Base-by-base conservation (phyloP, 805 yeast species). In the Brettanomyces sp. region DNA sequence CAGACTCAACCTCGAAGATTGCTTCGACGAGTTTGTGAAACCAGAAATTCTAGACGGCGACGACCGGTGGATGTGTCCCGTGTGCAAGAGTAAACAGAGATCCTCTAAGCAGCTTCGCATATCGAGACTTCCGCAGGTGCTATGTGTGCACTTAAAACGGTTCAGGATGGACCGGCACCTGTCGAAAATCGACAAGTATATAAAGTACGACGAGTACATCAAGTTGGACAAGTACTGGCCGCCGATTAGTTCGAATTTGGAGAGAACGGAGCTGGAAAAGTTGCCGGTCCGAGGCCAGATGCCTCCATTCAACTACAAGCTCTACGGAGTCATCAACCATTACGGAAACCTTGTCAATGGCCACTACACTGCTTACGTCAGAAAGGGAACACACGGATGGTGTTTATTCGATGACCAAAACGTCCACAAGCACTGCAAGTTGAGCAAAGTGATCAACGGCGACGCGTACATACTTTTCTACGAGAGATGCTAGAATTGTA, bases 401-500 rank as follows among this genome's bases (percentile, higher is more conserved):
- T 79, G 85, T 55, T 77, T 80, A 49, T 89, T 82, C 62, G 96
- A 89, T 62, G 96, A 89, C 61, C 74, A 85, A 0, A 75, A 72
- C 46, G 81, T 83, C n/a, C 68, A 76, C 25, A 73, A 68, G 45
- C 70, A 74, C 38, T 74, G 78, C 47, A 66, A 71, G 18, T 59
- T 66, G 8, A 67, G 61, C 35, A 74, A 75, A 36, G 88, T 85
- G 13, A 67, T 85, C 41, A 83, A 83, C 52, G 68, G 74, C 42
- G 84, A 83, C 62, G 96, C 95, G 4, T 89, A 89, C 61, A 88
- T 93, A 39, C 66, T 89, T 49, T 88, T 89, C 62, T 88, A 85
- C 58, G 76, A 73, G 49, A 70, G 88, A 35, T 56, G 42, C 45
- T 32, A 36, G 22, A 39, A 18, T 18, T 18, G 18, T 22, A 39